Evolutionary conservation across 2,329 filamentous ascomycete species (phyloP), one percentile per base, ranked within the genome.

Genomic region (Aspergillus texensis): DNA sequence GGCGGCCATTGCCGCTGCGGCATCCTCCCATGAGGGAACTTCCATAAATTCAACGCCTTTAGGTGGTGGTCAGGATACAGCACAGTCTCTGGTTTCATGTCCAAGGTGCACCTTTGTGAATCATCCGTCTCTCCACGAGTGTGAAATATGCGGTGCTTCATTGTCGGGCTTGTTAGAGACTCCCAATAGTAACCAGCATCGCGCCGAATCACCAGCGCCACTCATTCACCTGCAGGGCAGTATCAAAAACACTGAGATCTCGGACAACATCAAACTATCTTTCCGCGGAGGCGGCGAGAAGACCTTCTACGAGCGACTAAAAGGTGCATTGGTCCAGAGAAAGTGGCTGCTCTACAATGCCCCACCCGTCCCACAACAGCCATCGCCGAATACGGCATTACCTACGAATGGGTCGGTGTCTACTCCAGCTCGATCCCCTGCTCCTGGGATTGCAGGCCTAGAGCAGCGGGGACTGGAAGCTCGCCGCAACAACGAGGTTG

Each of bases 331-430:
- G 78, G 89, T 93, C 2, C 95, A 99, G 77, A 88, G 95, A 16
- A 98, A 98, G 82, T 99, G 95, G 95, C 85, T 99, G 3, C 84
- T 97, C 0, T 91, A 95, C 61, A 90, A 91, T 72, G 95, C 95
- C 0, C 95, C 95, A 1, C 93, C 94, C 0, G 88, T 95, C 21
- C 95, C 95, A 0, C 90, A 85, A 0, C 90, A 86, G 65, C 85
- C 86, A 34, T 78, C 70, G 45, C 74, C 73, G 67, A 77, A 65
- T 64, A 74, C 67, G 53, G 71, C 66, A 63, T 78, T 71, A 62
- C 65, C 64, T 26, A 68, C 66, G 2, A 64, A 71, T 58, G 69
- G 67, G 16, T 65, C 64, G 54, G 71, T 57, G 64, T 75, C 70
- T 67, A 66, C 63, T 64, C 53, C 68, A 8, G 69, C 68, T 32